These are phyloP conservation scores for Hippophae gyantsensis DNA, from an alignment of 306 rosid species.

Conservation along the genomic window DNA sequence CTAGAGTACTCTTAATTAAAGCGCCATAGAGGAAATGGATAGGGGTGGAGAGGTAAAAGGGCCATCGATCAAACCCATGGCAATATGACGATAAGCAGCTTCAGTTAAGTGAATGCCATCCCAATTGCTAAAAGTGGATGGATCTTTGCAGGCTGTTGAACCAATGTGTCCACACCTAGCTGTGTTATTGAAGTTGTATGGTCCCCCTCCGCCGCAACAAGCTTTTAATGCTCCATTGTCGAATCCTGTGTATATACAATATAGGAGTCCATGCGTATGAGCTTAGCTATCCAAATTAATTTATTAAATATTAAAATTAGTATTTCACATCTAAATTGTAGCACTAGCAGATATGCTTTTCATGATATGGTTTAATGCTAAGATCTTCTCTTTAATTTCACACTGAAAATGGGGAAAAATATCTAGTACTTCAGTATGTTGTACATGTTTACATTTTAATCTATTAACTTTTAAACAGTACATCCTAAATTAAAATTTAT, in stretches of 20 bases:
- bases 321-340: too few relatives aligned
- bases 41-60: constrained; percentile 38
- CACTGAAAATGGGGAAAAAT: too few relatives aligned
- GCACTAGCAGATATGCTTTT: too few relatives aligned
- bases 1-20: too few relatives aligned
- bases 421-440: too few relatives aligned
- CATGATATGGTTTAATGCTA: too few relatives aligned
- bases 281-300: background rate
- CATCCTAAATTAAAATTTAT: too few relatives aligned
- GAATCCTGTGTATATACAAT: constrained; percentile 25
- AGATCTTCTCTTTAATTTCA: too few relatives aligned
- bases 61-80: constrained; percentile 33
- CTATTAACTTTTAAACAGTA: too few relatives aligned
- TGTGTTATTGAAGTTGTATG: constrained; percentile 47
- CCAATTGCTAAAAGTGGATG: constrained; percentile 43
- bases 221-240: constrained; percentile 21
- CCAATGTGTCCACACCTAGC: constrained; percentile 49
- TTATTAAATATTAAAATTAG: background rate
- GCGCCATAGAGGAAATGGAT: constrained; percentile 7
- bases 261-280: background rate
- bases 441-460: too few relatives aligned
- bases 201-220: constrained; percentile 79
- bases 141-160: constrained; percentile 35
- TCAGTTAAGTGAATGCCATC: constrained; percentile 66
- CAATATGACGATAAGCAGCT: constrained; percentile 45